phyloP scores from a whole-genome alignment of 2,329 filamentous ascomycete genomes.

The Penicillium expansum region DNA sequence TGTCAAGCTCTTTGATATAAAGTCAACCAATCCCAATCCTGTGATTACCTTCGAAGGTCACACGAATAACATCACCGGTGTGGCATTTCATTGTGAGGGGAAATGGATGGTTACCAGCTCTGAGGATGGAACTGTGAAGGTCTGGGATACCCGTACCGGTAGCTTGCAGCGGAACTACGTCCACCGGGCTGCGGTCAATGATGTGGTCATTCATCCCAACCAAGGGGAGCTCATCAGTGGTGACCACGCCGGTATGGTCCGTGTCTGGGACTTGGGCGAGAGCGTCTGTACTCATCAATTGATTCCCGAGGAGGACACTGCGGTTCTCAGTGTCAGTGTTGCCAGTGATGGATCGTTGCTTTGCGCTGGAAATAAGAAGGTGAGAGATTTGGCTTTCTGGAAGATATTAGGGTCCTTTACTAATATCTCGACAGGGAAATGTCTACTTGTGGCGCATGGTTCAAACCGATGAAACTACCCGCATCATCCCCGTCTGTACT shows the following conservation, averaged over 20 bases:
- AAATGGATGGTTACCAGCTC: conserved; percentile 99
- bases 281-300: conserved; percentile 96
- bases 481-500: conserved; percentile 79
- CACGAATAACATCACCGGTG: conserved; percentile 90
- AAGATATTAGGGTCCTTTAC: neutral
- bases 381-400: conserved; percentile 38
- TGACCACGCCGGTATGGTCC: conserved; percentile 85
- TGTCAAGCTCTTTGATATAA: conserved; percentile 98
- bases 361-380: conserved; percentile 87
- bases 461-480: conserved; percentile 76
- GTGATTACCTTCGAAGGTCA: conserved; percentile 94
- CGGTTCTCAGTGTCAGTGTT: conserved; percentile 90
- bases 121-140: conserved; percentile 94
- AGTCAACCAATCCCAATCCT: conserved; percentile 93
- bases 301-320: conserved; percentile 92
- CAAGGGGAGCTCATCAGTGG: conserved; percentile 98
- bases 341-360: conserved; percentile 90
- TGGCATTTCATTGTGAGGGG: conserved; percentile 96
- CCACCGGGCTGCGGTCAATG: conserved; percentile 85
- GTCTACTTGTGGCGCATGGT: conserved; percentile 97
- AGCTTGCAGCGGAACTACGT: conserved; percentile 89
- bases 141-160: conserved; percentile 88
- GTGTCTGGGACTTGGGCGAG: conserved; percentile 95
- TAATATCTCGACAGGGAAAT: conserved; percentile 65
- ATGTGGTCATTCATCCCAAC: conserved; percentile 99